Evolutionary conservation across 306 rosid species (phyloP), one percentile per base, ranked within the genome.

Genomic region (Bauhinia variegata): DNA sequence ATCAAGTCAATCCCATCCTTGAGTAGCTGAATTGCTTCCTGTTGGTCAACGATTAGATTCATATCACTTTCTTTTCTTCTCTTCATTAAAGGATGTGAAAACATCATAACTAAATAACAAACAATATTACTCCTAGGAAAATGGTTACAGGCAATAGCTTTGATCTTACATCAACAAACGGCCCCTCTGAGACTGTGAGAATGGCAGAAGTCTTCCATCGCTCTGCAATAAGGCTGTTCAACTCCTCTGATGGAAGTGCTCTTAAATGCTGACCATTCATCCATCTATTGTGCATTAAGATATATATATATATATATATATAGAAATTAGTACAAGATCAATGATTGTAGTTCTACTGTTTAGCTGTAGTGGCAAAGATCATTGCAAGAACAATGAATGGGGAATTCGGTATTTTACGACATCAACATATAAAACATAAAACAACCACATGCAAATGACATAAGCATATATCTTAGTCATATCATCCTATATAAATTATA

Each of bases 251-350:
- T 16, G 95, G 87, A 39, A 85, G 88, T 49, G 81, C 90, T 80
- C 89, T 82, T 63, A 93, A 83, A 70, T 90, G 84, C 61, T 93
- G 96, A 78, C 99, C 99, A 80, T 93, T 93, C 99, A 93, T 93
- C 96, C 99, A 93, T 83, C 97, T 90, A 54, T 59, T 36, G 50
- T 63, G 60, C 71, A 68, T 31, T 23, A 42, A 65, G 76, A 38
- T 36, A 36, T 36, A 36, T 8, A 36, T 36, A 8, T 36, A 8
- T 36, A 54, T 10, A 67, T 13, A 44, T 1, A 19, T 63, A 13
- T 18, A 54, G 31, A 59, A 55, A 53, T 18, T 7, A 71, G 60
- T 4, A 44, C 32, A 16, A 69, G 62, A 64, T 41, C 43, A 41
- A 18, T 13, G 28, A 14, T 53, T 59, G 36, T 12, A 41, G 16